Evolutionary conservation across 208 protist species (phyloP), one percentile per base, ranked within the genome.

Genomic region (Porcisia deanei): DNA sequence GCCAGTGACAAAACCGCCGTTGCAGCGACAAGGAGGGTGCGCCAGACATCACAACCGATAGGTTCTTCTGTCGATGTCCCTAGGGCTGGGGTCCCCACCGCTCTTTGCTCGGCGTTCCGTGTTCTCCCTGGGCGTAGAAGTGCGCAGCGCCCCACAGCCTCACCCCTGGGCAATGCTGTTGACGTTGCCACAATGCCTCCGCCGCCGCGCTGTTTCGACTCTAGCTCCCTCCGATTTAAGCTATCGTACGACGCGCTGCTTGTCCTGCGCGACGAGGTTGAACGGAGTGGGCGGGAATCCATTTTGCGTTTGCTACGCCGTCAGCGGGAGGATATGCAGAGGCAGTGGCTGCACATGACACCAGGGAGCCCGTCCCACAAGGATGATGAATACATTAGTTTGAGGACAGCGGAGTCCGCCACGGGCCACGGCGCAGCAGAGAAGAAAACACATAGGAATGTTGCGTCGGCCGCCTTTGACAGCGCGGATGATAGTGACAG

Each of bases 181-280:
- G 61, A 61, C 71, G 49, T 69, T 75, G 58, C 64, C 0, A 49
- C 74, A 54, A 73, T 41, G 6, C 63, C 63, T n/a, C 63, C 41
- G 30, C 61, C 65, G 22, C 73, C 70, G 37, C 66, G 73, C 47
- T 86, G 90, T 75, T 97, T 96, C 81, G 82, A 94, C 77, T 63
- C 81, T 47, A 67, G 73, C 49, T 95, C 91, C 20, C 79, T 97
- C 43, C 81, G 87, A 0, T 61, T 85, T 70, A 97, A 95, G 67
- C 77, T 97, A 52, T 83, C 76, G 8, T 88, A 88, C 81, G 84
- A 91, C 58, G 78, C 77, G 20, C 81, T 88, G 5, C 81, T 89
- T 14, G 80, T 90, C 71, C 80, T 83, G 59, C 64, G 80, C 60
- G 68, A 75, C 4, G 80, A 82, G 20, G 75, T 63, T 5, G 87